Percentiles rank a stretch among this genome's conserved stretches.
Conservation (phyloP, 345 rosid species). For the Litchi chinensis region DNA sequence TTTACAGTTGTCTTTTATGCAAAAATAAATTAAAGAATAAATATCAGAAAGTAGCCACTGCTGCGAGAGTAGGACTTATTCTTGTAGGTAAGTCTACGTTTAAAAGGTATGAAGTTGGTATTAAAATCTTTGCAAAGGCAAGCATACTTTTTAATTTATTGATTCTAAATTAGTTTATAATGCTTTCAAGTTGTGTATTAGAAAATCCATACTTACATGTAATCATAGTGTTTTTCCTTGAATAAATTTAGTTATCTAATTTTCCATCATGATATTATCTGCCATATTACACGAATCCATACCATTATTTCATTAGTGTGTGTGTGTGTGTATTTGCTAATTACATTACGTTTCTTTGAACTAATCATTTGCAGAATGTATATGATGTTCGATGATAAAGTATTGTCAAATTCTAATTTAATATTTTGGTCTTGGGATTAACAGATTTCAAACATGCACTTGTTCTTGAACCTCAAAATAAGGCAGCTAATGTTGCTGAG, state of each 20-base stretch:
- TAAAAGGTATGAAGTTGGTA: no score
- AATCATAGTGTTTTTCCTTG: neutral
- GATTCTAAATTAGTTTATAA: no score
- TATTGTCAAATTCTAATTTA: no score
- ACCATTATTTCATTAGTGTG: neutral
- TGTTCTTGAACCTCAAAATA: conserved; percentile 92
- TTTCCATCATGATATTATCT: neutral
- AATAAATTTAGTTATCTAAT: neutral
- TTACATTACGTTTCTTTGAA: neutral
- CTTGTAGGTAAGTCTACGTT: no score
- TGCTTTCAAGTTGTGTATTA: neutral
- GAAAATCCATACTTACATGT: no score
- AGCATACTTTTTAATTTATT: no score
- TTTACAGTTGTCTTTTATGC: no score
- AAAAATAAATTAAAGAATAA: no score
- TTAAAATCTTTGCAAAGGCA: no score
- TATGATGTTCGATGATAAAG: no score
- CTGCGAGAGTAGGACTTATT: no score
- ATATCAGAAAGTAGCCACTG: no score
- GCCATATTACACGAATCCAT: neutral
- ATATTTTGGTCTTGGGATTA: neutral
- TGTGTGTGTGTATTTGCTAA: neutral
- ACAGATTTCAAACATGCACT: conserved; percentile 88
- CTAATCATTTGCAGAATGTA: neutral
- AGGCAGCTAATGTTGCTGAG: conserved; percentile 64